A percentile compares a stretch with the other conserved stretches of the same genome.
Conservation (phyloP, 176 grass and related monocot species). For the Poa pratensis region DNA sequence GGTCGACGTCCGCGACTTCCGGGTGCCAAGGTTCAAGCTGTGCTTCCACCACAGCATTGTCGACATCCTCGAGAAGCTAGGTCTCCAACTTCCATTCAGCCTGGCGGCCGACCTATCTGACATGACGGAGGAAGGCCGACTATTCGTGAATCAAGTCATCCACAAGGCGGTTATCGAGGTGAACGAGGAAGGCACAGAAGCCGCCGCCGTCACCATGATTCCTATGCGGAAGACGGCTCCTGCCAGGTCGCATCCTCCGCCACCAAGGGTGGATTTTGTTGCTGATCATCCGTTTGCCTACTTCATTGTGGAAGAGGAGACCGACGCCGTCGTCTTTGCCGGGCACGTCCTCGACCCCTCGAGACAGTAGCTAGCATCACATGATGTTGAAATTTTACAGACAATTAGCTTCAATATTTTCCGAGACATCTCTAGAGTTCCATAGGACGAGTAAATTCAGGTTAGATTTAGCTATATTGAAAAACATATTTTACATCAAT, state of each 20-base stretch:
- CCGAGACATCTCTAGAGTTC: no score
- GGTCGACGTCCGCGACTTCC: not conserved
- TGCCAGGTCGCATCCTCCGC: not conserved
- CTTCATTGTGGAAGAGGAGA: not conserved
- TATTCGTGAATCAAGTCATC: not conserved
- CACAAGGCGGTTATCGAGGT: slow-evolving; percentile 22
- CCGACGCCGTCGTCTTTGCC: not conserved
- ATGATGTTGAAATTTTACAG: no score
- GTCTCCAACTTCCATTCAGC: not conserved
- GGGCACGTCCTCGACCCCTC: not conserved
- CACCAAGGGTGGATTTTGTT: not conserved
- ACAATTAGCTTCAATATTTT: no score
- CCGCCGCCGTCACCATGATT: not conserved
- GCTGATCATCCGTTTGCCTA: not conserved
- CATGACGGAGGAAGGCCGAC: not conserved
- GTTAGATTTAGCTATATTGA: no score
- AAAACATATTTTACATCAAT: no score
- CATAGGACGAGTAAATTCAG: no score
- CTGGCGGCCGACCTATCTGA: not conserved
- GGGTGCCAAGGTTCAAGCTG: not conserved
- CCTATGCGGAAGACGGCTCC: fast-evolving
- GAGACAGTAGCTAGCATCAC: not conserved
- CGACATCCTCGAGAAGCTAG: not conserved
- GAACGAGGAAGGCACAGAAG: slow-evolving; percentile 14
- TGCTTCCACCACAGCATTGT: not conserved